Evolutionary conservation across 169 alveolate species (phyloP).

Genomic region (Eimeria mitis): DNA sequence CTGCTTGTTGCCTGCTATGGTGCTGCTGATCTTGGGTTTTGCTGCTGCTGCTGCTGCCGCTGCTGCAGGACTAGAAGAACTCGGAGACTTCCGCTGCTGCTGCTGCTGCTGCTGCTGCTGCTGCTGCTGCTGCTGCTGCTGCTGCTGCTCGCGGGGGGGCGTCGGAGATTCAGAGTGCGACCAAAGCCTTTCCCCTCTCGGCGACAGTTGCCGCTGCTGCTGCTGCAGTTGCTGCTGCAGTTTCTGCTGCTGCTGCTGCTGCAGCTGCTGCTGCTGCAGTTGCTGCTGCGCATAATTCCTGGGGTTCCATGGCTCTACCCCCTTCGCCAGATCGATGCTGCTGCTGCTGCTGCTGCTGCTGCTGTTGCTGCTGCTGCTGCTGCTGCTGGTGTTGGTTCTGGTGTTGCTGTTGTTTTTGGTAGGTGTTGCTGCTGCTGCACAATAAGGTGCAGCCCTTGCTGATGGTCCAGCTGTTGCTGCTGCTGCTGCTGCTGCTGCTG

Average conservation of each 20-base stretch:
- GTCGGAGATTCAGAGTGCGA: neutral
- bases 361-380: conserved; percentile 1
- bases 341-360: neutral
- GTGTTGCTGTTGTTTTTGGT: neutral
- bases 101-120: conserved; percentile 19
- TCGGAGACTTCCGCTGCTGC: neutral
- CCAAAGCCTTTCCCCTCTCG: neutral
- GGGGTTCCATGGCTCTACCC: neutral
- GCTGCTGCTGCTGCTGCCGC: conserved; percentile 1
- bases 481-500: conserved; percentile 43
- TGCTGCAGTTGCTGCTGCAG: neutral
- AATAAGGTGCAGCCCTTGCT: too few relatives aligned
- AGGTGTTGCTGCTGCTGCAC: conserved; percentile 21
- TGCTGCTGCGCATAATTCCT: neutral
- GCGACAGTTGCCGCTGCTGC: neutral
- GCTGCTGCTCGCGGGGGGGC: conserved; percentile 4
- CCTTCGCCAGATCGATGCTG: neutral
- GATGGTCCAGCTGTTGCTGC: neutral
- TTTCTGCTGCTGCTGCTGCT: neutral
- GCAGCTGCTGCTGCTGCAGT: neutral
- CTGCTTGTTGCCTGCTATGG: conserved; percentile 1
- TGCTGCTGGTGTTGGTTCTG: neutral
- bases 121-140: conserved; percentile 5
- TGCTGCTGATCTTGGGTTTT: neutral
- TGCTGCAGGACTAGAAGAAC: neutral